Percentiles rank a stretch among this genome's conserved stretches.
These are phyloP conservation scores for Circinella umbellata DNA, from an alignment of 371 early-diverging fungal genomes.

Conservation along the genomic window DNA sequence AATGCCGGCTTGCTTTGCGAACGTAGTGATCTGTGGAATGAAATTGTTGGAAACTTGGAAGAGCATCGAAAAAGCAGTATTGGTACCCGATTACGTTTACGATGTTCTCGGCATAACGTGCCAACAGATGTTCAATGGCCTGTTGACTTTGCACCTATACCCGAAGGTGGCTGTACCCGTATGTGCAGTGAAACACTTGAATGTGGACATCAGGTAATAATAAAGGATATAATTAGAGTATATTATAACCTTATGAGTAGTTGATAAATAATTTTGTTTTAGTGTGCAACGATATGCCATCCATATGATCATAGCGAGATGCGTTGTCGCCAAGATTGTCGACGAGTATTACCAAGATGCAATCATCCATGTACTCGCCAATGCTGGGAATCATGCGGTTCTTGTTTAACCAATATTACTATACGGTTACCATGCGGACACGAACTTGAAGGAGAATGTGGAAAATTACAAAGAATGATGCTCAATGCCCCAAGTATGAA, in stretches of 20 bases:
- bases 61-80: conserved; percentile 31
- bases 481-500: conserved; percentile 7
- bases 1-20: conserved; percentile 59
- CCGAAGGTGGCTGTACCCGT: conserved; percentile 57
- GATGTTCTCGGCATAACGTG: conserved; percentile 45
- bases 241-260: conserved; percentile 1
- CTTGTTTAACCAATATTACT: conserved; percentile 26
- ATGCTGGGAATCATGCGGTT: conserved; percentile 56
- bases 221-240: not conserved
- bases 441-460: conserved; percentile 31
- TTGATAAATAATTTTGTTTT: conserved; percentile 1
- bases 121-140: conserved; percentile 53
- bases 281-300: conserved; percentile 54
- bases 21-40: conserved; percentile 66
- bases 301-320: conserved; percentile 45
- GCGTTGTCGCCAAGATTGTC: conserved; percentile 45
- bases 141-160: conserved; percentile 52
- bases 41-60: conserved; percentile 46
- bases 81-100: conserved; percentile 49
- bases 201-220: conserved; percentile 58
- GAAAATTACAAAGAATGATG: conserved; percentile 21
- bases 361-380: conserved; percentile 41
- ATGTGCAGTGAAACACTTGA: conserved; percentile 41
- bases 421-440: conserved; percentile 43
- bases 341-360: conserved; percentile 34